Percentiles rank a stretch among this genome's conserved stretches.
phyloP scores from a whole-genome alignment of 2,329 filamentous ascomycete genomes.

The Stagonosporopsis rhizophila region DNA sequence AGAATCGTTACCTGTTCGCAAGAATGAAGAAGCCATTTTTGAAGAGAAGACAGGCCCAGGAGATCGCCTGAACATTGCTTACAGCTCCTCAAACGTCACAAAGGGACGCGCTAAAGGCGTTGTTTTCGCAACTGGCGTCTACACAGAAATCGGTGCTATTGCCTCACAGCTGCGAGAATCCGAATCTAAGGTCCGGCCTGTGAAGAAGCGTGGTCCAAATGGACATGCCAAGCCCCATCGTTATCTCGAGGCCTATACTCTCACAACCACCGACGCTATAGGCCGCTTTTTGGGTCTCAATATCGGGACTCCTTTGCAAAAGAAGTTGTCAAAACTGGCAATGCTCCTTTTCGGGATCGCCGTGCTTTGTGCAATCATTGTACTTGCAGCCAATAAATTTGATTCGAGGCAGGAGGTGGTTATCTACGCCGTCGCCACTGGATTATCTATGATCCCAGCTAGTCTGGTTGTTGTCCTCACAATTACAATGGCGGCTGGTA shows the following conservation, averaged over 20 bases:
- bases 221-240: conserved; percentile 47
- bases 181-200: conserved; percentile 40
- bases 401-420: conserved; percentile 49
- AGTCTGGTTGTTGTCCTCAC: conserved; percentile 49
- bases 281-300: conserved; percentile 52
- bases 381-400: conserved; percentile 50
- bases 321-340: conserved; percentile 46
- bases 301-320: conserved; percentile 49
- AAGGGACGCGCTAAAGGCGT: conserved; percentile 73
- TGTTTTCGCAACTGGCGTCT: conserved; percentile 72
- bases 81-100: conserved; percentile 68
- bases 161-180: conserved; percentile 70
- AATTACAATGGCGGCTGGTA: conserved; percentile 51
- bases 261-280: conserved; percentile 55
- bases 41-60: conserved; percentile 64
- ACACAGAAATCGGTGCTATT: conserved; percentile 77
- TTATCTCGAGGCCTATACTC: conserved; percentile 59
- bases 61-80: conserved; percentile 73
- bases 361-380: conserved; percentile 49
- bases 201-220: conserved; percentile 54
- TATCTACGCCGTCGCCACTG: conserved; percentile 51
- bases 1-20: conserved; percentile 71
- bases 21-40: conserved; percentile 65
- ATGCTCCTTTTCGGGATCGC: conserved; percentile 47
- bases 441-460: conserved; percentile 50